Base-by-base conservation (phyloP, 345 rosid genomes). In the Barbarea vulgaris region DNA sequence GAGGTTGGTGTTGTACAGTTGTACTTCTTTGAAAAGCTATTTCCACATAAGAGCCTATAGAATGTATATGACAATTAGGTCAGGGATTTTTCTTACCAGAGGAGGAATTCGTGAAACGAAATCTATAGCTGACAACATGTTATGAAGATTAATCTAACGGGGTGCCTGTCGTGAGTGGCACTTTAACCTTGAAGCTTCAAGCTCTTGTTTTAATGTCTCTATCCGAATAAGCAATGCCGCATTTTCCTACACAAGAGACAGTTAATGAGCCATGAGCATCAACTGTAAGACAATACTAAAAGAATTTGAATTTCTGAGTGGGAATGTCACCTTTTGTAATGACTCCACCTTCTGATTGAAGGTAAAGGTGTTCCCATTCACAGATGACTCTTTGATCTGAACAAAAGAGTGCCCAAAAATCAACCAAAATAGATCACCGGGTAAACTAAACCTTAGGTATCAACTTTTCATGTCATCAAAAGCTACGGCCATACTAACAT, bases 301-400 rank as follows among this genome's bases (percentile, higher is more conserved):
- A 34, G 15, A 52, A 24, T 36, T 51, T 8, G 19, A 30, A 50
- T 21, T 15, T 0, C 5, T 67, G 75, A 25, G 7, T 6, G 33
- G 44, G 44, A 73, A 48, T 67, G 60, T 72, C 71, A 88, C 94
- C 89, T 91, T 87, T 63, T 87, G 85, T 60, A 89, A 80, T 54
- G 81, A 64, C n/a, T 67, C 81, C 58, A 89, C 58, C 68, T 80
- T 87, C 36, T 83, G 72, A 62, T 77, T 79, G 27, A 62, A 33
- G 27, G 78, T 64, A 37, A 73, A 53, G 33, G 78, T 67, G 73
- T 77, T 83, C 63, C 76, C 85, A 67, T 76, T 73, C 28, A 24
- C 79, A 44, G 70, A 59, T 50, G 81, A 75, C 33, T 79, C 88
- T 80, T 84, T 93, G 15, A 85, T 71, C 91, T 91, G 15, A 76